These are phyloP conservation scores for Eucalyptus lansdowneana DNA, from an alignment of 345 rosid genomes.

Conservation along the genomic window DNA sequence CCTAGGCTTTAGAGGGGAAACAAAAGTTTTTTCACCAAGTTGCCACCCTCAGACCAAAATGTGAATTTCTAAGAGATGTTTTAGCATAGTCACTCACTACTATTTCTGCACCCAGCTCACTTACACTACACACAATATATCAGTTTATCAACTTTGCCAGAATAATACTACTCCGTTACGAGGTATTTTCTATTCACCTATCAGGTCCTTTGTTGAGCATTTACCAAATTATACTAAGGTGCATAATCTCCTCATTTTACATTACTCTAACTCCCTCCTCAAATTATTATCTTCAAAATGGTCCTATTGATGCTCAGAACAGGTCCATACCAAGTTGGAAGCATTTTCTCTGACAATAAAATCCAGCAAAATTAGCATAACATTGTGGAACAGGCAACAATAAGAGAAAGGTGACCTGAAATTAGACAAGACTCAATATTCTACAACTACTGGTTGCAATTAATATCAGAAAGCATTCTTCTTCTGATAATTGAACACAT, in stretches of 20 bases:
- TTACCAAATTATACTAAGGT: neutral
- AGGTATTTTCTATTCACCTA: neutral
- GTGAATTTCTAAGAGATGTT: neutral
- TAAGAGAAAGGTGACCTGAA: neutral
- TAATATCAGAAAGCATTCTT: neutral
- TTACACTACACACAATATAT: neutral
- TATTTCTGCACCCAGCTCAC: neutral
- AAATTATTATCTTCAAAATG: neutral
- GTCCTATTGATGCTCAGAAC: neutral
- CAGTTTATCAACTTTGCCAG: neutral
- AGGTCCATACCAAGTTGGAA: neutral
- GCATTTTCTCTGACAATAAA: neutral
- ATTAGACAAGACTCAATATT: neutral
- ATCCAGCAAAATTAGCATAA: neutral
- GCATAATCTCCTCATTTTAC: neutral
- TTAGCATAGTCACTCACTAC: neutral
- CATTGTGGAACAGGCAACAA: neutral
- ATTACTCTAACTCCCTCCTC: neutral
- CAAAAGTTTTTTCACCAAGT: neutral
- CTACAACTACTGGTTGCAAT: neutral
- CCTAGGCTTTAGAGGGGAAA: neutral
- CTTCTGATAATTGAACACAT: slow-evolving; percentile 1
- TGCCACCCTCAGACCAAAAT: neutral
- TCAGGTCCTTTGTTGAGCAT: neutral
- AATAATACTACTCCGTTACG: neutral